Conservation (phyloP, 345 rosid species). For the Cochlearia excelsa region DNA sequence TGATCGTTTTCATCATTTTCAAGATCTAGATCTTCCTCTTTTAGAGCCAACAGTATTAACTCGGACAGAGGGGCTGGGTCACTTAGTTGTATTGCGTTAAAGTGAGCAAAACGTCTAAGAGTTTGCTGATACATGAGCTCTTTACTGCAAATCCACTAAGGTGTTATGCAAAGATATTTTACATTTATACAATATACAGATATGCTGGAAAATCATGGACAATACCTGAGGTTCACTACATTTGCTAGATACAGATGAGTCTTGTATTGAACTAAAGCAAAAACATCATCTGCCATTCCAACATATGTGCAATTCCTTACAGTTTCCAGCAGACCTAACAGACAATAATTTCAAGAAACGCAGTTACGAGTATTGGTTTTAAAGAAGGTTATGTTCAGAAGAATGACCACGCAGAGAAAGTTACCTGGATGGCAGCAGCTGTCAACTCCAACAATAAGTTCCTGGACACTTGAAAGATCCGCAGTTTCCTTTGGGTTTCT, state of each 20-base stretch:
- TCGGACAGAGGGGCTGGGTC: constrained; percentile 71
- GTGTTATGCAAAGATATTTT: constrained; percentile 2
- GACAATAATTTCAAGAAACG: constrained; percentile 18
- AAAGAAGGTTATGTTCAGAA: constrained; percentile 6
- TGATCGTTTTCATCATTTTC: constrained; percentile 60
- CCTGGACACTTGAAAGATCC: constrained; percentile 87
- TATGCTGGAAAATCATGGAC: constrained; percentile 9
- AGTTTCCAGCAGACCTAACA: constrained; percentile 71
- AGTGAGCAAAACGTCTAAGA: constrained; percentile 79
- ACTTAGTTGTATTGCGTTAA: constrained; percentile 81
- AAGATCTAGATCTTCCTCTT: constrained; percentile 76
- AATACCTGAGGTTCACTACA: constrained; percentile 81
- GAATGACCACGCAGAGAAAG: constrained; percentile 15
- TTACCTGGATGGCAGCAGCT: constrained; percentile 66
- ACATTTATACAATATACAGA: constrained; percentile 3
- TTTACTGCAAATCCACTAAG: constrained; percentile 56
- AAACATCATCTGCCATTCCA: constrained; percentile 95
- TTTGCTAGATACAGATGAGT: constrained; percentile 87
- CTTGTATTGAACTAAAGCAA: constrained; percentile 81
- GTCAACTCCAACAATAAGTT: constrained; percentile 66
- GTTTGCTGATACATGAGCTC: constrained; percentile 98
- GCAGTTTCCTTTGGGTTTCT: constrained; percentile 90
- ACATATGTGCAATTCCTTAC: constrained; percentile 75
- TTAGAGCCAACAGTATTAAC: constrained; percentile 77
- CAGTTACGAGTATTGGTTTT: constrained; percentile 1